These are phyloP conservation scores for Sherardia arvensis DNA, from an alignment of 257 asterid species.

Conservation along the genomic window DNA sequence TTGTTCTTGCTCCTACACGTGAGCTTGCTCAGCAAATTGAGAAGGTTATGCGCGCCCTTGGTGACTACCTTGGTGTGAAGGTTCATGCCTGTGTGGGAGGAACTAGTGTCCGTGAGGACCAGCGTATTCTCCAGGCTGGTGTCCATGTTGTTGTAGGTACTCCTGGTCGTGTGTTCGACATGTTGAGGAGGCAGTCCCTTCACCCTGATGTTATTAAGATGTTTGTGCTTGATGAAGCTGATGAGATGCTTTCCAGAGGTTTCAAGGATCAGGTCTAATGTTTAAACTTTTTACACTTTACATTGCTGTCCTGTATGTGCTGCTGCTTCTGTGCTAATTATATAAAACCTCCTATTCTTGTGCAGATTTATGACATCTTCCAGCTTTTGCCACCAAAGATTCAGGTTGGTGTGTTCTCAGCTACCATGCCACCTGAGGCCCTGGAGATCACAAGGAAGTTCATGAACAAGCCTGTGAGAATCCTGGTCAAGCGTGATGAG, in stretches of 20 bases:
- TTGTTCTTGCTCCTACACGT: slow-evolving; percentile 45
- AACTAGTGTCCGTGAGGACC: slow-evolving; percentile 41
- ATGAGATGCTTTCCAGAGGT: slow-evolving; percentile 48
- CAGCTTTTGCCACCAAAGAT: slow-evolving; percentile 42
- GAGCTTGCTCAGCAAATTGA: slow-evolving; percentile 47
- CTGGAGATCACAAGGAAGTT: slow-evolving; percentile 42
- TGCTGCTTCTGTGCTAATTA: too few relatives aligned
- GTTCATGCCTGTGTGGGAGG: slow-evolving; percentile 54
- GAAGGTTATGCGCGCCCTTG: slow-evolving; percentile 46
- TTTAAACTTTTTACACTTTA: neutral
- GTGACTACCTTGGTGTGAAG: slow-evolving; percentile 44
- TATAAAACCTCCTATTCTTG: neutral
- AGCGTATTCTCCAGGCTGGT: slow-evolving; percentile 36
- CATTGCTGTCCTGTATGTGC: neutral
- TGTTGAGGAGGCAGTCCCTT: slow-evolving; percentile 41
- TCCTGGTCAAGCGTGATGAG: slow-evolving; percentile 42
- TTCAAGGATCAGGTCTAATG: slow-evolving; percentile 34
- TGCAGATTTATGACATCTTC: slow-evolving; percentile 40
- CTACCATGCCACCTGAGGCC: slow-evolving; percentile 49
- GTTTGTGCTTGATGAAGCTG: slow-evolving; percentile 43
- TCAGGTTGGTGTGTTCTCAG: slow-evolving; percentile 43
- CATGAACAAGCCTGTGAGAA: slow-evolving; percentile 43
- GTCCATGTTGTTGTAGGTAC: slow-evolving; percentile 44
- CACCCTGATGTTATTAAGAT: slow-evolving; percentile 37
- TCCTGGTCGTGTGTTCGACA: slow-evolving; percentile 44